phyloP scores from a whole-genome alignment of 352 stramenopile species.

The Pythium rhizo-oryzae region DNA sequence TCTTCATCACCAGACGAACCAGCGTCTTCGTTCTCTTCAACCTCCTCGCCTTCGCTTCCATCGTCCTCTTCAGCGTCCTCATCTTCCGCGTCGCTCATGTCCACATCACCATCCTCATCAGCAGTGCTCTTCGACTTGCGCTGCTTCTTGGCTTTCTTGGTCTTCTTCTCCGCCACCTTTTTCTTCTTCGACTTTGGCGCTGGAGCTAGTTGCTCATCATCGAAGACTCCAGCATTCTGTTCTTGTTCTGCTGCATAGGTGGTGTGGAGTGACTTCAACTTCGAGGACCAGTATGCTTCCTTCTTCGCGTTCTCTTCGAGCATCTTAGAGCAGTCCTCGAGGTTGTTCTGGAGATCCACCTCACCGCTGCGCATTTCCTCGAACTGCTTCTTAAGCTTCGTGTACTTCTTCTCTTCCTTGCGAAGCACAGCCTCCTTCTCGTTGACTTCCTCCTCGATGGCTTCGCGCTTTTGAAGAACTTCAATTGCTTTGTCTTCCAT shows the following conservation, averaged over 20 bases:
- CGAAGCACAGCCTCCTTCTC: constrained; percentile 84
- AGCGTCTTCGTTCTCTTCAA: constrained; percentile 28
- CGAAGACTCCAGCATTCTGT: constrained; percentile 71
- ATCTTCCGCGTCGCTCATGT: constrained; percentile 35
- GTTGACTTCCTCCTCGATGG: constrained; percentile 87
- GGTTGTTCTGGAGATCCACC: constrained; percentile 93
- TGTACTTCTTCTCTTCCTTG: constrained; percentile 79
- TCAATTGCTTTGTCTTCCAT: constrained; percentile 94
- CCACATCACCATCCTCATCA: constrained; percentile 44
- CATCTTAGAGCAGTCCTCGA: constrained; percentile 94
- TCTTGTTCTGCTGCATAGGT: constrained; percentile 70
- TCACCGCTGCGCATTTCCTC: constrained; percentile 91
- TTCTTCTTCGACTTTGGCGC: constrained; percentile 46
- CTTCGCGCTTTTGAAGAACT: constrained; percentile 92
- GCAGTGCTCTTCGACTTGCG: constrained; percentile 12
- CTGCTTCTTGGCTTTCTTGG: constrained; percentile 26
- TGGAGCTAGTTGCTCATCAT: constrained; percentile 35
- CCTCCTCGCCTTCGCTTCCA: constrained; percentile 29
- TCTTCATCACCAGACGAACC: constrained; percentile 29
- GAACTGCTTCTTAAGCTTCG: constrained; percentile 89
- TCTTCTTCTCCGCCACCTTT: constrained; percentile 22
- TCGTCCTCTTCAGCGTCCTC: constrained; percentile 36
- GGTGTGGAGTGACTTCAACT: constrained; percentile 69
- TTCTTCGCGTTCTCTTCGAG: constrained; percentile 93
- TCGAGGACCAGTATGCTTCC: constrained; percentile 81